Evolutionary conservation across 2,329 filamentous ascomycete genomes (phyloP).

Genomic region (Hyphodiscus sp.): DNA sequence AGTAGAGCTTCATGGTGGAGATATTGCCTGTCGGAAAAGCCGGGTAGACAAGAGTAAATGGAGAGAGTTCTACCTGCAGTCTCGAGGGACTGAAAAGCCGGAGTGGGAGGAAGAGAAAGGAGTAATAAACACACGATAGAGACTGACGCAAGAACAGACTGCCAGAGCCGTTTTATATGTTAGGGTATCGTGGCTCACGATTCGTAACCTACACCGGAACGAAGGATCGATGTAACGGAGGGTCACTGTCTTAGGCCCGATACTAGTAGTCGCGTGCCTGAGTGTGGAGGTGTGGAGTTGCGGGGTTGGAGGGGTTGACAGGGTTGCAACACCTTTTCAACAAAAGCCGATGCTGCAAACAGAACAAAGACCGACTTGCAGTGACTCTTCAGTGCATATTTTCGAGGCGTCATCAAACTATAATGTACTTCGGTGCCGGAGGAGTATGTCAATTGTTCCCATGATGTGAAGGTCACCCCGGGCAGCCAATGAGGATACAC

Average conservation of each 20-base stretch:
- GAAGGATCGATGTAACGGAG: neutral
- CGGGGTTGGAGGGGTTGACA: too few species aligned
- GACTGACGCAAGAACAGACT: neutral
- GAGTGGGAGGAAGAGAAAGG: neutral
- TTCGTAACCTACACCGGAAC: neutral
- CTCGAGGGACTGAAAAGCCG: neutral
- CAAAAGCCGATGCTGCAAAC: neutral
- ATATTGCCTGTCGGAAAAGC: neutral
- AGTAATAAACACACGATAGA: neutral
- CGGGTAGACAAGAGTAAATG: neutral
- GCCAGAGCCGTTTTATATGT: neutral
- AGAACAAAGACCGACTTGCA: neutral
- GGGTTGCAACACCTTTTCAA: too few species aligned
- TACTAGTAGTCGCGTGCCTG: neutral
- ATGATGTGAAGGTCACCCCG: neutral
- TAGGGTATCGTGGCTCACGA: neutral
- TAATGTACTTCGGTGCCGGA: neutral
- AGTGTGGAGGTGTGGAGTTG: neutral
- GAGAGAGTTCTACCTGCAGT: neutral
- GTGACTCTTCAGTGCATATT: neutral
- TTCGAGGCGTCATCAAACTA: neutral
- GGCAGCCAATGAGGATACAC: neutral
- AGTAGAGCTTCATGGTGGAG: slow-evolving; percentile 15
- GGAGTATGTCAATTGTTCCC: neutral
- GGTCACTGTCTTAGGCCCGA: neutral